These are phyloP conservation scores for Moricandia arvensis DNA, from an alignment of 345 rosid species.

Conservation along the genomic window DNA sequence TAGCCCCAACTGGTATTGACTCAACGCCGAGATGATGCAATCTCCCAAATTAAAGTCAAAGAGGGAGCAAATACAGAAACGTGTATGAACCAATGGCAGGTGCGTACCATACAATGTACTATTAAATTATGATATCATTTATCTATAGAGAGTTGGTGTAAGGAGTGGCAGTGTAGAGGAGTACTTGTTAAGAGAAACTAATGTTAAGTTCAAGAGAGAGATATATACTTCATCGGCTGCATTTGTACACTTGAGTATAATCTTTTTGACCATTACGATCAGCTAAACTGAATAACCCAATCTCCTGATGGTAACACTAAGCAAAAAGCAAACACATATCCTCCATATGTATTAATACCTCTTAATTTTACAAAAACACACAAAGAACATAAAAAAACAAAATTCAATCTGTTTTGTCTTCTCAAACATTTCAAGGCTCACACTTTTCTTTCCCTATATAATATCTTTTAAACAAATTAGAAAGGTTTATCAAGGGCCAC, in stretches of 20 bases:
- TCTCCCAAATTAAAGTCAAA: no score
- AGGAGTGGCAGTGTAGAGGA: conserved; percentile 26
- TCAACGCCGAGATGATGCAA: conserved; percentile 47
- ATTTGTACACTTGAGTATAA: conserved; percentile 17
- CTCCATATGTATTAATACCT: conserved; percentile 28
- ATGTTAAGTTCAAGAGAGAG: conserved; percentile 25
- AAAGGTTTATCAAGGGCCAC: background rate
- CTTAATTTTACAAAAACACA: conserved; percentile 32
- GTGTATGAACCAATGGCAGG: conserved; percentile 30
- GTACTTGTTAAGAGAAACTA: conserved; percentile 11
- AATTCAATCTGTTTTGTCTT: conserved; percentile 5
- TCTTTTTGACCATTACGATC: conserved; percentile 20
- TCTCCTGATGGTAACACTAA: background rate
- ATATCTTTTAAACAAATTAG: background rate
- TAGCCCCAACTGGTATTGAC: conserved; percentile 41
- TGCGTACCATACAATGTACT: conserved; percentile 35
- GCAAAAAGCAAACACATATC: conserved; percentile 6
- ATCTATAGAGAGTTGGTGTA: conserved; percentile 8
- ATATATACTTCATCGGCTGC: conserved; percentile 27
- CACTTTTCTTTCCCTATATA: conserved; percentile 16
- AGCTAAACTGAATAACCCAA: background rate
- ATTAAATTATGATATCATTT: conserved; percentile 29
- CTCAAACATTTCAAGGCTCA: conserved; percentile 19
- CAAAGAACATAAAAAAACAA: background rate
- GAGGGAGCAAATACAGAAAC: conserved; percentile 26